phyloP scores from a whole-genome alignment of 768 basidiomycete species.

The Naematelia aurantialba region DNA sequence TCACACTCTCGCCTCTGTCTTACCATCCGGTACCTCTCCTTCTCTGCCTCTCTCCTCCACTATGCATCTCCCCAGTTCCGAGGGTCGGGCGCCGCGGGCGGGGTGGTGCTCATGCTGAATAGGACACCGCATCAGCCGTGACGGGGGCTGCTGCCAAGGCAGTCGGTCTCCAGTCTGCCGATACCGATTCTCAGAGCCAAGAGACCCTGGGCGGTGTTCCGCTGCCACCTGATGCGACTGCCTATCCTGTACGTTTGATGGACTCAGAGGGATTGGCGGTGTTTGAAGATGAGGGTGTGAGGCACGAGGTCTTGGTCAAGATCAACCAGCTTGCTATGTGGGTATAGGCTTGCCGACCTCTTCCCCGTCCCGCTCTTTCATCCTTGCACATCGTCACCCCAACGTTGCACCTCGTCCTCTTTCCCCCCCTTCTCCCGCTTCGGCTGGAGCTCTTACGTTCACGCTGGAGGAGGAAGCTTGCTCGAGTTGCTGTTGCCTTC shows the following conservation, averaged over 20 bases:
- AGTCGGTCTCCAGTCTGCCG: neutral
- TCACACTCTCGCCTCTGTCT: too few relatives aligned
- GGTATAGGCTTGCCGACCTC: constrained; percentile 8
- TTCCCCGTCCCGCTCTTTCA: neutral
- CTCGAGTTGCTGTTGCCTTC: neutral
- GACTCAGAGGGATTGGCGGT: constrained; percentile 36
- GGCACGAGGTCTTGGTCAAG: constrained; percentile 46
- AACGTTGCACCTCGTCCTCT: constrained; percentile 3
- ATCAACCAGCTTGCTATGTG: constrained; percentile 45
- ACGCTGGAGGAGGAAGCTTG: neutral
- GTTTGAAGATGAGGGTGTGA: constrained; percentile 37
- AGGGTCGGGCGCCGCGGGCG: too few relatives aligned
- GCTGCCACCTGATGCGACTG: constrained; percentile 33
- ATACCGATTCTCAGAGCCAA: constrained; percentile 24
- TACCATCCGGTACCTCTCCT: neutral
- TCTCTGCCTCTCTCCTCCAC: neutral
- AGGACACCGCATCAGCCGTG: neutral
- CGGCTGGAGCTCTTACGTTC: too few relatives aligned
- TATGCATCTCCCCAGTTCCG: neutral
- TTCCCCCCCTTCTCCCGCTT: neutral
- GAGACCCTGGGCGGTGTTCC: constrained; percentile 10
- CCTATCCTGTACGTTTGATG: constrained; percentile 22
- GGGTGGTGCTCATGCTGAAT: too few relatives aligned
- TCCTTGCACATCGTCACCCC: constrained; percentile 1
- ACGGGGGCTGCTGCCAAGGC: neutral